phyloP scores from a whole-genome alignment of 1,284 basidiomycete species.

The Leucocoprinus gongylophorus region DNA sequence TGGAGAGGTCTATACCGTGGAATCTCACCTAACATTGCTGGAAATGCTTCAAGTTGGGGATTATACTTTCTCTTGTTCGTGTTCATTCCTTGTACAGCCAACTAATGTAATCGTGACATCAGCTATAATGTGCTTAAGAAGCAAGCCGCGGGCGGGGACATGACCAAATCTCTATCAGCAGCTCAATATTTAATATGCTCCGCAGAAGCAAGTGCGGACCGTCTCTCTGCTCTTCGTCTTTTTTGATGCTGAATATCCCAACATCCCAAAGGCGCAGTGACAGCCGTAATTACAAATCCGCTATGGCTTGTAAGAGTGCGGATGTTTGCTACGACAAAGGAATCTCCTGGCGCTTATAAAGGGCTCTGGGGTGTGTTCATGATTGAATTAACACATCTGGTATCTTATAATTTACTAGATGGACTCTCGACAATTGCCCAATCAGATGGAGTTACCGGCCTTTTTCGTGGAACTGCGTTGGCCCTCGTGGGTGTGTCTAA shows the following conservation, averaged over 20 bases:
- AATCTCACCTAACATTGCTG: constrained; percentile 85
- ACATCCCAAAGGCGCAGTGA: constrained; percentile 66
- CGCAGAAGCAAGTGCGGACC: constrained; percentile 84
- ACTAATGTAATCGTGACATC: constrained; percentile 6
- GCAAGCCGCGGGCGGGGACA: constrained; percentile 53
- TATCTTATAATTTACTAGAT: constrained; percentile 40
- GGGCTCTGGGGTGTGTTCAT: constrained; percentile 59
- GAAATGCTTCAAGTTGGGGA: constrained; percentile 97
- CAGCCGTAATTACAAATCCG: constrained; percentile 94
- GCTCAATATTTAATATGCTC: constrained; percentile 85
- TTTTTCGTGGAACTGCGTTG: constrained; percentile 85
- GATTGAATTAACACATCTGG: background rate
- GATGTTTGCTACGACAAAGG: constrained; percentile 82
- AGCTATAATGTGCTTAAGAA: constrained; percentile 97
- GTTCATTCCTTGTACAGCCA: background rate
- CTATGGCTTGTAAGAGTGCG: constrained; percentile 98
- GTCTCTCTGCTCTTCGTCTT: constrained; percentile 16
- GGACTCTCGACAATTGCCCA: constrained; percentile 66
- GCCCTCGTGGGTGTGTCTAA: constrained; percentile 93
- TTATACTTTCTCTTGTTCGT: constrained; percentile 96
- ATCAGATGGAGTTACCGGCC: constrained; percentile 73
- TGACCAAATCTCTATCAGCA: constrained; percentile 59
- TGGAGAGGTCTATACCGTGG: constrained; percentile 90
- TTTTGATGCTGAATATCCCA: constrained; percentile 9
- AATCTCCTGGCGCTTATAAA: constrained; percentile 67